These are phyloP conservation scores for Xylaria palmicola DNA, from an alignment of 495 filamentous ascomycete genomes.

Conservation along the genomic window DNA sequence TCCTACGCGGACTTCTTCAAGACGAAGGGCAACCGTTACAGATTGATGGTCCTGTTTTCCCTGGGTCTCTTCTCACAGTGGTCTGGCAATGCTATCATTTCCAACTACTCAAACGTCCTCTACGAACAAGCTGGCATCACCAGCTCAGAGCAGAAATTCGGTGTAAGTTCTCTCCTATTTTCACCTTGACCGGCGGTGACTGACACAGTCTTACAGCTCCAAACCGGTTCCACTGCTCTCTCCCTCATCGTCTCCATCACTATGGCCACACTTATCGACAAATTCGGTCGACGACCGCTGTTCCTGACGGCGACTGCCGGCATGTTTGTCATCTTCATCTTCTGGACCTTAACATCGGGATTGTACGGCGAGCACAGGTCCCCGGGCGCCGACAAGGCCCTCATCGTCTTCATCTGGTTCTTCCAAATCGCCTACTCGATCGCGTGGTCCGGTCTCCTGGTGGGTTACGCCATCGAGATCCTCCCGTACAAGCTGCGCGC, in stretches of 20 bases:
- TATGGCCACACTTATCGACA: constrained; percentile 61
- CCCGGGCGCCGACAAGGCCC: constrained; percentile 44
- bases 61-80: constrained; percentile 67
- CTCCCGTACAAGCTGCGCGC: constrained; percentile 70
- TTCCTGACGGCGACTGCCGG: constrained; percentile 59
- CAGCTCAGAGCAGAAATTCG: constrained; percentile 49
- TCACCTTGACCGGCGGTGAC: constrained; percentile 8
- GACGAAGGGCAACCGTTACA: constrained; percentile 68
- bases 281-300: constrained; percentile 56
- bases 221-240: constrained; percentile 51
- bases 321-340: constrained; percentile 58
- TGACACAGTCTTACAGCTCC: constrained; percentile 36
- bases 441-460: constrained; percentile 63
- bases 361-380: constrained; percentile 38
- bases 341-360: constrained; percentile 51
- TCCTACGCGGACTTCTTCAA: constrained; percentile 60
- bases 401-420: constrained; percentile 59
- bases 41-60: constrained; percentile 55
- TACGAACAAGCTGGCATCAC: constrained; percentile 58
- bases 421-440: constrained; percentile 56
- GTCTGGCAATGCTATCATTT: constrained; percentile 66
- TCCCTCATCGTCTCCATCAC: constrained; percentile 52
- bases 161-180: constrained; percentile 26
- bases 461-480: constrained; percentile 68
- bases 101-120: constrained; percentile 61